These are phyloP conservation scores for Populus hybrid DNA, from an alignment of 441 rosid species.

Conservation along the genomic window DNA sequence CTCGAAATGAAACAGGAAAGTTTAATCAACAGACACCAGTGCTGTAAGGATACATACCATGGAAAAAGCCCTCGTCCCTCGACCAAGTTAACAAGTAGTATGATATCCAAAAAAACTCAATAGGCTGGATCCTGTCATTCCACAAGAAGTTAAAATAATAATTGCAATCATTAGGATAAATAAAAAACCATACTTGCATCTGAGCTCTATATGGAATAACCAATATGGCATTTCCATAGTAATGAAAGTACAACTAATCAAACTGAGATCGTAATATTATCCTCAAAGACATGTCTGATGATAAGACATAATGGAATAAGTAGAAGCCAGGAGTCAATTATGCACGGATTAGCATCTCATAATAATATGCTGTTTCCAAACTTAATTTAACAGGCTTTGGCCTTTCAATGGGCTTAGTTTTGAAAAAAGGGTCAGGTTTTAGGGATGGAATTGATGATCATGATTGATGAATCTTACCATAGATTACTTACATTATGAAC, in stretches of 20 bases:
- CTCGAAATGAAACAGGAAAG: no score
- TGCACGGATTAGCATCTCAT: background rate
- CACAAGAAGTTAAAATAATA: background rate
- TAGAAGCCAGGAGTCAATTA: background rate
- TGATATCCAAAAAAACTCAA: slow-evolving; percentile 64
- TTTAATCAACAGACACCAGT: background rate
- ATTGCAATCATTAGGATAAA: background rate
- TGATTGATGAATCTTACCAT: background rate
- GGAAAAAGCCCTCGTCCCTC: slow-evolving; percentile 42
- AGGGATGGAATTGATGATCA: background rate
- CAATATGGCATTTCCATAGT: background rate
- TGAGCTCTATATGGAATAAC: background rate
- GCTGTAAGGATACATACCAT: slow-evolving; percentile 31
- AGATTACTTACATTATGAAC: slow-evolving; percentile 56
- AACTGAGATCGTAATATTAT: background rate
- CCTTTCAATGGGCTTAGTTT: background rate
- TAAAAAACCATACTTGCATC: background rate
- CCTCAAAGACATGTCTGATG: background rate
- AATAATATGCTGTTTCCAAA: background rate
- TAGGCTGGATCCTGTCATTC: slow-evolving; percentile 75
- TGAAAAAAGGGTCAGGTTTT: background rate
- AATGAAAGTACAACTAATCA: background rate
- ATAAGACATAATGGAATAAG: background rate
- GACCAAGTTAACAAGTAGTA: slow-evolving; percentile 64
- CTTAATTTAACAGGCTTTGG: background rate